phyloP scores from a whole-genome alignment of 306 rosid species.

The Prunus mira region DNA sequence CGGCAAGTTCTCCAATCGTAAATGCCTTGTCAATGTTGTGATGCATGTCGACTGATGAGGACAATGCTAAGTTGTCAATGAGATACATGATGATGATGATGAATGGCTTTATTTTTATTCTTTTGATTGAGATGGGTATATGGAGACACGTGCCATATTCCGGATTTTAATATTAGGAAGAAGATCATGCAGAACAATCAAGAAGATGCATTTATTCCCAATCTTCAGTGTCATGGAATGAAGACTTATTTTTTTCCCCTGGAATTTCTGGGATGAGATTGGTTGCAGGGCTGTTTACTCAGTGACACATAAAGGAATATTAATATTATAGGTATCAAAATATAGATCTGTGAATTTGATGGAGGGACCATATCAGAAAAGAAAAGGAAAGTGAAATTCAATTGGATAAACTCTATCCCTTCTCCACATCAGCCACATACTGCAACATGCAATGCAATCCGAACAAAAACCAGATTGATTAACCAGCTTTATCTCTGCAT shows the following conservation, averaged over 20 bases:
- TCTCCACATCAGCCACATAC: conserved; percentile 51
- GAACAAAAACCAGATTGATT: neutral
- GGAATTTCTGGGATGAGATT: neutral
- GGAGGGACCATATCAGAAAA: conserved; percentile 44
- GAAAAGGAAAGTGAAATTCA: conserved; percentile 20
- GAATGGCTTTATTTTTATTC: neutral
- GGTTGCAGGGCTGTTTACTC: neutral
- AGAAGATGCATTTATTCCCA: conserved; percentile 24
- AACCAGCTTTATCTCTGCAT: too few relatives aligned
- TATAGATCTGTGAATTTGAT: conserved; percentile 45
- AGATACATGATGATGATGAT: neutral
- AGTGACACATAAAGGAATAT: neutral
- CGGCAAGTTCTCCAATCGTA: too few relatives aligned
- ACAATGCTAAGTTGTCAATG: neutral
- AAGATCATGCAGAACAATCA: conserved; percentile 28
- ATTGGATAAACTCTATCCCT: conserved; percentile 55
- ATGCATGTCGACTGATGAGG: neutral
- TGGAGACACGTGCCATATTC: conserved; percentile 27
- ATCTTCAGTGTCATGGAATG: neutral
- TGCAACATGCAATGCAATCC: conserved; percentile 9
- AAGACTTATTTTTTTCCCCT: neutral
- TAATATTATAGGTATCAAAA: neutral
- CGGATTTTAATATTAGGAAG: conserved; percentile 19
- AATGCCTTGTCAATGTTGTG: neutral
- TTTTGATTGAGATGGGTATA: neutral